These are phyloP conservation scores for Diplogelasinospora grovesii DNA, from an alignment of 495 filamentous ascomycete genomes.

Conservation along the genomic window DNA sequence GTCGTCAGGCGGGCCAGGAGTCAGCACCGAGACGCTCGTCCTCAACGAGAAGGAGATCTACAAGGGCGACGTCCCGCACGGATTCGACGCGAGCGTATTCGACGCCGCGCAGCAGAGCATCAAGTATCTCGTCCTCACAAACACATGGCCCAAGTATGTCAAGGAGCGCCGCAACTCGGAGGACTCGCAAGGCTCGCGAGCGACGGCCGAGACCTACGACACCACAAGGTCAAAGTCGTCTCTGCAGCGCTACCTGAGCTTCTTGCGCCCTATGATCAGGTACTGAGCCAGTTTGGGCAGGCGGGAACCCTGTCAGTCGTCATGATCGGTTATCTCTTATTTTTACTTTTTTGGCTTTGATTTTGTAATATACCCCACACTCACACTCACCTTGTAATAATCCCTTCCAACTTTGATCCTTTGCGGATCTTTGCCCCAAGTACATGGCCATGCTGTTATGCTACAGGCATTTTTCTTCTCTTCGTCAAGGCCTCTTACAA, in stretches of 20 bases:
- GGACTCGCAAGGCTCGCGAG: neutral
- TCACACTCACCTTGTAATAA: too few species aligned
- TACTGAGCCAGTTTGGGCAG: too few species aligned
- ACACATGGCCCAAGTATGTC: conserved; percentile 65
- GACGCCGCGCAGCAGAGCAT: conserved; percentile 53
- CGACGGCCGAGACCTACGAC: neutral
- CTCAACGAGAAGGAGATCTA: conserved; percentile 11
- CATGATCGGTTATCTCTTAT: too few species aligned
- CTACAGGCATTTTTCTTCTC: too few species aligned
- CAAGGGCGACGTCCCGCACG: conserved; percentile 37
- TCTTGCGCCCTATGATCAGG: conserved; percentile 9
- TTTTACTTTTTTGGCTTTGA: neutral
- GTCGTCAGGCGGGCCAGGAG: neutral
- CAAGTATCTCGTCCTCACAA: conserved; percentile 63
- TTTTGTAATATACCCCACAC: too few species aligned
- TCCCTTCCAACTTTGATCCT: neutral
- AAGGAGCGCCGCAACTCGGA: conserved; percentile 23
- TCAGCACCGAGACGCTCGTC: conserved; percentile 8
- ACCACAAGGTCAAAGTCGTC: conserved; percentile 3
- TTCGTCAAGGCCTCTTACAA: too few species aligned
- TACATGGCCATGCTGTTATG: neutral
- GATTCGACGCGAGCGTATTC: conserved; percentile 49
- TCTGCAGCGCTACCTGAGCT: conserved; percentile 10
- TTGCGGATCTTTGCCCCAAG: neutral
- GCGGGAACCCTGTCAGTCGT: too few species aligned